phyloP scores from a whole-genome alignment of 345 rosid genomes.

The Chamaenerion angustifolium region DNA sequence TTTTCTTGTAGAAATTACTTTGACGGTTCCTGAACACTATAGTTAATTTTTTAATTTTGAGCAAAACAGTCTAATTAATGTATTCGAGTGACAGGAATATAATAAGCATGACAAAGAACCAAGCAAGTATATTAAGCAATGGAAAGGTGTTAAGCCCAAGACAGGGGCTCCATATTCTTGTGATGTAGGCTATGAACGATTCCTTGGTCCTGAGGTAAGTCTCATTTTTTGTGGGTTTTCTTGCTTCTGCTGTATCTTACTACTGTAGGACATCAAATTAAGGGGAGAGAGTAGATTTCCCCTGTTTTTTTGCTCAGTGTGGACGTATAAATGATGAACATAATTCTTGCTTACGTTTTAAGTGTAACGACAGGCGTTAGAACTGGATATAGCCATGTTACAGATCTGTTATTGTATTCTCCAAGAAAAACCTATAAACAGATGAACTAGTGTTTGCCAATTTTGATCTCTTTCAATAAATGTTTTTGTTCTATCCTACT shows the following conservation, averaged over 20 bases:
- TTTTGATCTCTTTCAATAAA: too few species aligned
- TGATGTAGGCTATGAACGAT: conserved; percentile 91
- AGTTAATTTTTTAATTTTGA: background rate
- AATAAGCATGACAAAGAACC: conserved; percentile 98
- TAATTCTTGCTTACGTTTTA: too few species aligned
- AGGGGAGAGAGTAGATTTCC: too few species aligned
- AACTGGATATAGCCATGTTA: too few species aligned
- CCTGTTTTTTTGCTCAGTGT: too few species aligned
- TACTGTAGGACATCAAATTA: too few species aligned
- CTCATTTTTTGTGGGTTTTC: conserved; percentile 7
- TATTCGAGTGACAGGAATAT: conserved; percentile 50
- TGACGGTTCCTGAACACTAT: background rate
- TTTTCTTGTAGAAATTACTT: background rate
- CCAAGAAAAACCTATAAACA: too few species aligned
- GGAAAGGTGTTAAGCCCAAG: conserved; percentile 90
- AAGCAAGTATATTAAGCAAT: conserved; percentile 70
- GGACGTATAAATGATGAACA: too few species aligned
- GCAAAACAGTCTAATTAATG: background rate
- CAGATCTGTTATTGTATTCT: too few species aligned
- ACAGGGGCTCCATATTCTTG: conserved; percentile 97
- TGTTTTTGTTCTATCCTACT: too few species aligned
- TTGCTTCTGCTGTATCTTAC: background rate
- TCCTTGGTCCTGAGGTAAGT: conserved; percentile 95
- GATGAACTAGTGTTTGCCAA: too few species aligned
- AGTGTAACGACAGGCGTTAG: too few species aligned